Base-by-base conservation (phyloP, 2,329 filamentous ascomycete genomes). In the Hymenoscyphus fraxineus region DNA sequence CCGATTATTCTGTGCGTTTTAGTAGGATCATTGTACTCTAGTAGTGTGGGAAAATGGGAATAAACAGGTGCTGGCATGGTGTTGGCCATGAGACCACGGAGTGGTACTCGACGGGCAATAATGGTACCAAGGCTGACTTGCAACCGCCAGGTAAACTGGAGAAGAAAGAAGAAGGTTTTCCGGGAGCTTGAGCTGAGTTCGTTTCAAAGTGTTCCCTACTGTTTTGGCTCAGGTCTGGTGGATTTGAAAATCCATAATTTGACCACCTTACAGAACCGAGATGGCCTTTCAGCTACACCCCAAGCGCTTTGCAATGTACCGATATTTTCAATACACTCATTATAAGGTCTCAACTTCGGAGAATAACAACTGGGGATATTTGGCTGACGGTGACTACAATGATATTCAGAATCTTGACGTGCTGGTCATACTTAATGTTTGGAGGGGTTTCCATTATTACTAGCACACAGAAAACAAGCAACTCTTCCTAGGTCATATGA, bases 121-220 rank as follows among this genome's bases (percentile, higher is more conserved):
- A 68, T 64, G 13, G 70, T 73, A 56, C 71, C 72, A 56, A 66
- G 66, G 65, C 70, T 73, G 6, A 73, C 61, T 62, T 72, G 70
- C 16, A 73, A 63, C 2, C 67, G 68, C 60, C 67, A 72, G 6
- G 39, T 58, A 44, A 22, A 57, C 15, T 67, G 41, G 5, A 67
- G 54, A 31, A 59, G 58, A 22, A 16, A 67, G 41, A 35, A 38
- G 35, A 7, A 61, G 35, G n/a, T 65, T 61, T 10, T 65, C 22
- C 15, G 47, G 44, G 60, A 66, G 40, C 16, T 44, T 12, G 40
- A 44, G 40, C 40, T 44, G 40, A 15, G 16, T 13, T 44, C 16
- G 40, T 44, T 44, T 44, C 5, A 44, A 16, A 16, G 40, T 44
- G 12, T 44, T 44, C 16, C 40, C 40, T 15, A 16, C 13, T 15